phyloP scores from a whole-genome alignment of 176 grass and related monocot genomes.

The Rhipidocladum racemiflorum region DNA sequence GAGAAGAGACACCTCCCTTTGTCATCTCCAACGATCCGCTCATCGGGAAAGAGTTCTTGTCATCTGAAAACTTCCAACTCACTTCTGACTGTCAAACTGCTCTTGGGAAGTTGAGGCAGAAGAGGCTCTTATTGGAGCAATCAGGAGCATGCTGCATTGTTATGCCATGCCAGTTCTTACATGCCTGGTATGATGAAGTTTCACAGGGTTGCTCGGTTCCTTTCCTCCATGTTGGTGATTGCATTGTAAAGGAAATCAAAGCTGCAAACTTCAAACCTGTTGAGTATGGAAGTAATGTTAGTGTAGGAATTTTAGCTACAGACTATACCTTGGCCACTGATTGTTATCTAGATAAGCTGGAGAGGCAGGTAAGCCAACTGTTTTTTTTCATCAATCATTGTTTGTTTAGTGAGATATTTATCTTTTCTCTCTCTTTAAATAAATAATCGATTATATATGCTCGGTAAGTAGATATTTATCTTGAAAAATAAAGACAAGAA shows the following conservation, averaged over 20 bases:
- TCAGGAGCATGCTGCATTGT: slow-evolving; percentile 71
- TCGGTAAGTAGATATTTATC: not conserved
- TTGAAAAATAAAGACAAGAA: not conserved
- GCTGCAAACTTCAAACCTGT: slow-evolving; percentile 60
- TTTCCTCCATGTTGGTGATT: slow-evolving; percentile 63
- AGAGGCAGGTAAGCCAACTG: slow-evolving; percentile 48
- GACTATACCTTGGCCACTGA: slow-evolving; percentile 19
- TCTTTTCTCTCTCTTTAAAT: not conserved
- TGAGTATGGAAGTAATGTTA: slow-evolving; percentile 66
- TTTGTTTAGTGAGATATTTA: not conserved
- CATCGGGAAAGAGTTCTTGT: slow-evolving; percentile 34
- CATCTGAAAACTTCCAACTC: slow-evolving; percentile 6
- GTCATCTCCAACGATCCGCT: slow-evolving; percentile 53
- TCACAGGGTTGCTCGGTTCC: slow-evolving; percentile 58
- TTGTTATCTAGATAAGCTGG: slow-evolving; percentile 56
- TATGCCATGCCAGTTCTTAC: slow-evolving; percentile 68
- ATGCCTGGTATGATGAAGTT: slow-evolving; percentile 61
- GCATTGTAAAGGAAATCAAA: slow-evolving; percentile 55
- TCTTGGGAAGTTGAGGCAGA: slow-evolving; percentile 55
- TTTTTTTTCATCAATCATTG: not conserved
- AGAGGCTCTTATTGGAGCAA: slow-evolving; percentile 59
- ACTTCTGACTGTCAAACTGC: slow-evolving; percentile 18
- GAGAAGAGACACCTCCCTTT: slow-evolving; percentile 59
- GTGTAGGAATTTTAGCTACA: slow-evolving; percentile 57
- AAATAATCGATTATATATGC: not conserved